Conservation (phyloP, 2,329 filamentous ascomycete species). For the Exophiala mesophila region DNA sequence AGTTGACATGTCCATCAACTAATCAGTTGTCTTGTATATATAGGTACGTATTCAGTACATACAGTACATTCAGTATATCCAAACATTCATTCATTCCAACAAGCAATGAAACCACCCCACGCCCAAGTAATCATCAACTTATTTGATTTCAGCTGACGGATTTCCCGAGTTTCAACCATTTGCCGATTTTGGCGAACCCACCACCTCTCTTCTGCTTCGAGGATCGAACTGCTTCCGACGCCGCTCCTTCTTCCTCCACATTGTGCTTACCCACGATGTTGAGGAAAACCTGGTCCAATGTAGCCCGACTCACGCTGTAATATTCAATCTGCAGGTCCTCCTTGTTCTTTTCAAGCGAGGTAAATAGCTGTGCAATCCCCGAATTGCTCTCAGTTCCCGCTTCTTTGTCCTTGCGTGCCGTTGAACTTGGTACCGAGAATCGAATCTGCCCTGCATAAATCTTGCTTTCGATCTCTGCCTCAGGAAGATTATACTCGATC, state of each 20-base stretch:
- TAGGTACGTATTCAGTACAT: no score
- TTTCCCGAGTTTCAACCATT: no score
- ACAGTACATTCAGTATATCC: no score
- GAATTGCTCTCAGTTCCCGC: conserved; percentile 7
- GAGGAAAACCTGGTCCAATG: conserved; percentile 86
- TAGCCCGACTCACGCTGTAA: conserved; percentile 82
- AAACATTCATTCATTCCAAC: no score
- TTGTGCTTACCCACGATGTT: conserved; percentile 76
- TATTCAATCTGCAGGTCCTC: conserved; percentile 68
- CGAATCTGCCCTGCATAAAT: conserved; percentile 81
- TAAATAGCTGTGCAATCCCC: conserved; percentile 62
- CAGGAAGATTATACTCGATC: conserved; percentile 58
- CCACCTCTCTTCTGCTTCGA: not conserved
- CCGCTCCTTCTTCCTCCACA: conserved; percentile 61
- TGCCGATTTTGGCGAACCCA: no score
- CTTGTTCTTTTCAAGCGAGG: conserved; percentile 67
- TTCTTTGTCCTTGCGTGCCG: conserved; percentile 2
- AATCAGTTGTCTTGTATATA: no score
- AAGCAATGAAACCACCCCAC: no score
- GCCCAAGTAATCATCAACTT: no score
- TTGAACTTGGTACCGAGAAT: conserved; percentile 63
- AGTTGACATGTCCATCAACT: no score
- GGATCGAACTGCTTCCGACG: not conserved
- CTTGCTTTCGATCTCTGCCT: conserved; percentile 64
- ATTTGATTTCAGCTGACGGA: no score